Base-by-base conservation (phyloP, 805 yeast genomes). In the Saccharomycopsis amapae region DNA sequence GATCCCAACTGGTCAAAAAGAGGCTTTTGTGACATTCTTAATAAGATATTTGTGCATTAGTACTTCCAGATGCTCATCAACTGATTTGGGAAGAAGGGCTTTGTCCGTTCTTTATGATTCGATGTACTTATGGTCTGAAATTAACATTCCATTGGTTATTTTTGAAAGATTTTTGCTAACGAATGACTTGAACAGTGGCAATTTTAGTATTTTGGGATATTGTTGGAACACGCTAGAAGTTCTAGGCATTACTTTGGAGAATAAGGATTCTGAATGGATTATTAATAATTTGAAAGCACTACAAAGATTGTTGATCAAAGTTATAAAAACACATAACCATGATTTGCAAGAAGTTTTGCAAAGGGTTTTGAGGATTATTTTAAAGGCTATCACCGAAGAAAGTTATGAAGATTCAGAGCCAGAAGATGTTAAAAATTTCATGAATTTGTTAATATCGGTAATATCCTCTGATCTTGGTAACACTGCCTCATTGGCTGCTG, bases 201-300 rank as follows among this genome's bases (percentile, higher is more conserved):
- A 80, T 50, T 56, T 61, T 2, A 58, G 58, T 19, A 72, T 84
- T 34, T 61, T 87, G 20, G 86, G 88, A 1, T 82, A 84, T 55
- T 85, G 95, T 55, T 68, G 89, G 56, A 94, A 93, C 63, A 95
- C 98, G 0, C 65, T 94, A 41, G 96, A 87, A 60, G 97, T 93
- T 0, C 69, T 93, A 38, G 80, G 82, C 9, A 85, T 88, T 38
- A 87, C 88, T 1, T 67, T 93, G 44, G 85, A 81, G 52, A 85
- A 87, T 73, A 85, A 85, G 62, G 62, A 78, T 1, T 63, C 83
- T 0, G 76, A 71, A 12, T 93, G 97, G 97, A 81, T 93, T 44
- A 65, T 83, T 35, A 74, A 77, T 2, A 84, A 88, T 52, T 62
- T 88, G 32, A 67, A 72, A 1, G 77, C 81, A 28, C 71, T 94